A percentile compares a stretch with the other conserved stretches of the same genome.
Evolutionary conservation across 164 flowering plant species (phyloP).

Genomic region (Aristolochia contorta): DNA sequence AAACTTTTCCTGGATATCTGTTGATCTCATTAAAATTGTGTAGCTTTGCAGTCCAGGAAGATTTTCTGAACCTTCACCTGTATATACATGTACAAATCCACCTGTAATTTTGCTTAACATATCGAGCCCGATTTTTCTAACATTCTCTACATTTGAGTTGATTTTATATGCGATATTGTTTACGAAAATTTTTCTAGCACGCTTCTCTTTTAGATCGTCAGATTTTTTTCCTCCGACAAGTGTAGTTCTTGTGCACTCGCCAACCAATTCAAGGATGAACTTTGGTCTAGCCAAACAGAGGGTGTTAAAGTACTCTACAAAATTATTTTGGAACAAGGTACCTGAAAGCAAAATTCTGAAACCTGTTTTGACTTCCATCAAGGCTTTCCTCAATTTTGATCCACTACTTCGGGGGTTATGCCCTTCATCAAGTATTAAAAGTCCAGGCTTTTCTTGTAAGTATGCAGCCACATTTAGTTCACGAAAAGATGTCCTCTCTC

Average conservation of each 20-base stretch:
- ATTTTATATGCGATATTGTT: constrained; percentile 57
- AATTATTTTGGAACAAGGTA: constrained; percentile 85
- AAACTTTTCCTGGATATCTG: constrained; percentile 47
- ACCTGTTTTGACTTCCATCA: constrained; percentile 79
- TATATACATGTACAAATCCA: constrained; percentile 73
- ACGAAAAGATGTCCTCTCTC: constrained; percentile 48
- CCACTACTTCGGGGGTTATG: constrained; percentile 93
- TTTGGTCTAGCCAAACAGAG: constrained; percentile 77
- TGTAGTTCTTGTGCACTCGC: constrained; percentile 21
- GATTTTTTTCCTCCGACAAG: constrained; percentile 25
- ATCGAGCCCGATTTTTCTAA: constrained; percentile 45
- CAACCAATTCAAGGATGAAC: constrained; percentile 63
- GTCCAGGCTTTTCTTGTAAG: constrained; percentile 65
- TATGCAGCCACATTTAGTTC: constrained; percentile 58
- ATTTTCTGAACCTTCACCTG: constrained; percentile 39
- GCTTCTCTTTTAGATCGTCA: constrained; percentile 31
- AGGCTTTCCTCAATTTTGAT: constrained; percentile 66
- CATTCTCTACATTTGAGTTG: constrained; percentile 38
- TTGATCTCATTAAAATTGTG: constrained; percentile 71
- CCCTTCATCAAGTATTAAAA: constrained; percentile 86
- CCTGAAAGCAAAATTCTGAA: constrained; percentile 80
- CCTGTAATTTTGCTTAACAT: constrained; percentile 54
- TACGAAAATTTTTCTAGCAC: constrained; percentile 66
- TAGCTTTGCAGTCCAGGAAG: constrained; percentile 84
- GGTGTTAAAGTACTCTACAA: constrained; percentile 90